Evolutionary conservation across 371 early-diverging fungal genomes (phyloP).

Genomic region (Mucor lusitanicus): DNA sequence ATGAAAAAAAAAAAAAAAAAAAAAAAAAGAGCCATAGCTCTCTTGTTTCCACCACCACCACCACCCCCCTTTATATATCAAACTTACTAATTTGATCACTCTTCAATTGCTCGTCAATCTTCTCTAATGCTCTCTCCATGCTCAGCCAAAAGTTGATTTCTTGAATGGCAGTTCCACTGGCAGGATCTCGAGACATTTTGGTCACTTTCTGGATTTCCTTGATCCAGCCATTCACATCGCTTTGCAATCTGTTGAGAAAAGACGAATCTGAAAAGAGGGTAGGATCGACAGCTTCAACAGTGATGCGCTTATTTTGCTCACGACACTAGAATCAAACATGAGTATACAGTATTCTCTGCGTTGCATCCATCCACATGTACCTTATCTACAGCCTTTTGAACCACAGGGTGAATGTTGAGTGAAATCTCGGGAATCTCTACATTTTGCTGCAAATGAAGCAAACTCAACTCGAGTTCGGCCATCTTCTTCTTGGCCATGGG

Average conservation of each 20-base stretch:
- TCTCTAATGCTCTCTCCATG: slow-evolving; percentile 92
- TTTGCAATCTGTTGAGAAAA: slow-evolving; percentile 91
- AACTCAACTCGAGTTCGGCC: slow-evolving; percentile 94
- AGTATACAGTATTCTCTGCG: not conserved
- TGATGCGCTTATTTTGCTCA: slow-evolving; percentile 62
- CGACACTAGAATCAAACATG: slow-evolving; percentile 49
- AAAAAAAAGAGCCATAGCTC: too few relatives aligned
- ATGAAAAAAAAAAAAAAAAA: too few relatives aligned
- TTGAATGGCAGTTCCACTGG: slow-evolving; percentile 91
- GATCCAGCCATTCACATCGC: slow-evolving; percentile 97
- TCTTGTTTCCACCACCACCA: too few relatives aligned
- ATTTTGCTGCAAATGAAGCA: slow-evolving; percentile 95
- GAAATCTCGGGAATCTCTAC: slow-evolving; percentile 95
- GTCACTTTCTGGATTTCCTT: slow-evolving; percentile 99
- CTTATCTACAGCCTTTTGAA: slow-evolving; percentile 78
- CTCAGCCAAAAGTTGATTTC: slow-evolving; percentile 99
- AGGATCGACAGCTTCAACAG: slow-evolving; percentile 75
- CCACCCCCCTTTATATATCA: too few relatives aligned
- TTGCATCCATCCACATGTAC: slow-evolving; percentile 22
- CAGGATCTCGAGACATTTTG: slow-evolving; percentile 90
- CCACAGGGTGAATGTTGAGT: slow-evolving; percentile 84
- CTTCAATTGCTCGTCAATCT: slow-evolving; percentile 93
- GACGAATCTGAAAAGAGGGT: slow-evolving; percentile 75
- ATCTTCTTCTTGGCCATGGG: slow-evolving; percentile 97
- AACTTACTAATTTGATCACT: slow-evolving; percentile 83